Base-by-base conservation (phyloP, 805 yeast genomes). In the Grigorovia transvaalensis region DNA sequence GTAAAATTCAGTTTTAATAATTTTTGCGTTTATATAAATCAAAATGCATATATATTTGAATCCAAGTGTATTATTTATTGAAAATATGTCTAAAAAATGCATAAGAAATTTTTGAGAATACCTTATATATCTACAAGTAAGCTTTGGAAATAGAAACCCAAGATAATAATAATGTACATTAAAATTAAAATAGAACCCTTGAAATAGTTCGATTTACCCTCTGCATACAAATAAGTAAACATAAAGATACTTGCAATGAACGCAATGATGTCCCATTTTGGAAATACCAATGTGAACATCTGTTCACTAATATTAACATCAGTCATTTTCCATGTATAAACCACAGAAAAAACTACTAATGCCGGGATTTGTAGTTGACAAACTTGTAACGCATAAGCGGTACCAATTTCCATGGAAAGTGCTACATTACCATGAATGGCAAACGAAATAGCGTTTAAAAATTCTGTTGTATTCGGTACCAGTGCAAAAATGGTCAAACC, bases 361-460 rank as follows among this genome's bases (percentile, higher is more conserved):
- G 93, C 82, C 0, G 99, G 99, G 47, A 93, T 87, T 66, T 93
- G 99, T 57, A 93, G 75, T 53, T 93, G 73, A 59, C 96, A 91
- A 15, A 93, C 99, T 67, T 93, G 99, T 53, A 93, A 74, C 0
- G 96, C 99, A 65, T 93, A 93, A 0, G 99, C 99, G 56, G 95
- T 83, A 54, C 99, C 99, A 67, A 93, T 93, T 65, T 93, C 99
- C 96, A 93, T 87, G 2, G 96, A 87, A 46, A 93, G 73, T 0
- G 99, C 96, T 51, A 93, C 96, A 59, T 93, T 93, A 1, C 99
- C 99, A 59, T 91, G 82, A 59, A 88, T 81, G 0, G 99, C 99
- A 72, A 93, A 93, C 27, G 96, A 89, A 52, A 93, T 90, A 60
- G 98, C 99, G 69, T 93, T 93, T 53, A 93, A 77, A 61, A 93